phyloP scores from a whole-genome alignment of 805 yeast species.

The Teunomyces kruisii region DNA sequence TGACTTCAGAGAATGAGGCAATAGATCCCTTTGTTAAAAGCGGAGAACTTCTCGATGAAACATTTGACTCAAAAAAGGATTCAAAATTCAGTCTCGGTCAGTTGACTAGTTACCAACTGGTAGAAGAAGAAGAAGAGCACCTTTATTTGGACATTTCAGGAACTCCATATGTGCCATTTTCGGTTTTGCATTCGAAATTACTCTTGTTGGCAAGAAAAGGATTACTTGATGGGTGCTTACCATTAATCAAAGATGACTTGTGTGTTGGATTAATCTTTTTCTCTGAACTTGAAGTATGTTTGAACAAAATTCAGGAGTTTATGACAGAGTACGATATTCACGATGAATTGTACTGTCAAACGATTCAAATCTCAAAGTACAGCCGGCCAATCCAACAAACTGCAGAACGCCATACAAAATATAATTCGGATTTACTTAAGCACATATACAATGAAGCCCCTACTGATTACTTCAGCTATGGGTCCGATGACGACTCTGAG shows the following conservation, averaged over 20 bases:
- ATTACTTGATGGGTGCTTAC: constrained; percentile 53
- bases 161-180: constrained; percentile 32
- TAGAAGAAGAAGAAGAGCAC: not conserved
- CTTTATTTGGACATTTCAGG: constrained; percentile 30
- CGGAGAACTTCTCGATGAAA: constrained; percentile 35
- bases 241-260: constrained; percentile 37
- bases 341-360: constrained; percentile 31
- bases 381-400: not conserved
- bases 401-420: constrained; percentile 1
- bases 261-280: constrained; percentile 49
- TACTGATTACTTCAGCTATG: constrained; percentile 27
- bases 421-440: constrained; percentile 1
- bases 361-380: constrained; percentile 5
- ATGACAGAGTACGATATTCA: constrained; percentile 19
- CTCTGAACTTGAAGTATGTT: constrained; percentile 51
- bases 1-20: constrained; percentile 42
- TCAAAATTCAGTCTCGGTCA: not conserved
- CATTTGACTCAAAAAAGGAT: constrained; percentile 8
- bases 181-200: constrained; percentile 34
- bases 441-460: constrained; percentile 1
- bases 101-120: not conserved
- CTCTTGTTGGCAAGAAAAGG: constrained; percentile 37
- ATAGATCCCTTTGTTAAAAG: constrained; percentile 29
- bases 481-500: constrained; percentile 11
- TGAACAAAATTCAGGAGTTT: constrained; percentile 43